phyloP scores from a whole-genome alignment of 805 yeast species.

The Yamadazyma laniorum region DNA sequence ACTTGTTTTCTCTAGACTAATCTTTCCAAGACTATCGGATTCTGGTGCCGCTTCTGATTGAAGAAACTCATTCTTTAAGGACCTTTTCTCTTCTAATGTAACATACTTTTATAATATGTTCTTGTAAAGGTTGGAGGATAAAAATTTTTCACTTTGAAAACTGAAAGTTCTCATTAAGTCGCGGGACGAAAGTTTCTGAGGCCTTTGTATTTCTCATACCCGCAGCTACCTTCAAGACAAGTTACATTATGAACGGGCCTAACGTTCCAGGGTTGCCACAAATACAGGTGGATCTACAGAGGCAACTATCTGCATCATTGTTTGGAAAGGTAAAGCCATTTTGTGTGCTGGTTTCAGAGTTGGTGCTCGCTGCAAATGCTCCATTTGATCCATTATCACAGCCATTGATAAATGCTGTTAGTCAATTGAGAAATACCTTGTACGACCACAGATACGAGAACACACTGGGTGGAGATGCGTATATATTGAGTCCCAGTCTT shows the following conservation, averaged over 20 bases:
- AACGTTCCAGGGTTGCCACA: constrained; percentile 3
- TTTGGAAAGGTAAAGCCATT: constrained; percentile 28
- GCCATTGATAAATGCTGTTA: constrained; percentile 12
- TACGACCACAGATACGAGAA: constrained; percentile 18
- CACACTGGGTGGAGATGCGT: constrained; percentile 9
- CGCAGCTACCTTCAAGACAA: background rate
- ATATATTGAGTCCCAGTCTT: constrained; percentile 27
- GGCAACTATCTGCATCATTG: constrained; percentile 14
- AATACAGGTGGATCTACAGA: constrained; percentile 18
- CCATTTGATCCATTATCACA: constrained; percentile 11
- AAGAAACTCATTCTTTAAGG: constrained; percentile 8
- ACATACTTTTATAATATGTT: constrained; percentile 4
- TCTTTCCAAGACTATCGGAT: constrained; percentile 19
- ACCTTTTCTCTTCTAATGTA: background rate
- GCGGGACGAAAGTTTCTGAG: background rate
- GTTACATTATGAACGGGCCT: no score
- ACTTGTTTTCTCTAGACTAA: constrained; percentile 2
- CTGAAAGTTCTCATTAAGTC: constrained; percentile 6
- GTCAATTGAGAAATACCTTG: constrained; percentile 13
- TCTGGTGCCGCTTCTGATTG: constrained; percentile 16
- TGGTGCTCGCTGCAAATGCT: constrained; percentile 17
- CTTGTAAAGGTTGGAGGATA: background rate
- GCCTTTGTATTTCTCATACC: constrained; percentile 1
- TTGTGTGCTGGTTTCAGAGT: constrained; percentile 29
- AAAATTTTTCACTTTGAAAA: background rate